These are phyloP conservation scores for Saitozyma sp. DNA, from an alignment of 768 basidiomycete genomes.

Conservation along the genomic window DNA sequence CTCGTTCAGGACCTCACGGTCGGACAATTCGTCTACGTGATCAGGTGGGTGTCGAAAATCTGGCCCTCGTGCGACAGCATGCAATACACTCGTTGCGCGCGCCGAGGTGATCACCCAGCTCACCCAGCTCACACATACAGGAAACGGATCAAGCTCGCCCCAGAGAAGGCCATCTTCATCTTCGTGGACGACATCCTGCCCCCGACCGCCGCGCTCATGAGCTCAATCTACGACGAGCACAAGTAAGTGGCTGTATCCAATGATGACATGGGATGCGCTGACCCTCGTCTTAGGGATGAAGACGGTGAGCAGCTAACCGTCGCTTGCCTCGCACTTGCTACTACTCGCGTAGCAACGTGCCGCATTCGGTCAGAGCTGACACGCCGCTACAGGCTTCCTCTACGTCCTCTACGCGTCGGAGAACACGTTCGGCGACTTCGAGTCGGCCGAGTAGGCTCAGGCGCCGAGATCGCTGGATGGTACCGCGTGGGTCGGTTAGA, in stretches of 20 bases:
- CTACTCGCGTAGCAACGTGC: neutral
- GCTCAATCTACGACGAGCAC: slow-evolving; percentile 98
- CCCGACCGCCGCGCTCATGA: slow-evolving; percentile 97
- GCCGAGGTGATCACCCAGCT: neutral
- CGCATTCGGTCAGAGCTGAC: neutral
- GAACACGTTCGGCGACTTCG: slow-evolving; percentile 77
- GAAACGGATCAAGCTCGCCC: slow-evolving; percentile 98
- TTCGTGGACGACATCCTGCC: slow-evolving; percentile 99
- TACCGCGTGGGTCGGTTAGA: neutral
- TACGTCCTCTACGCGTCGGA: slow-evolving; percentile 98
- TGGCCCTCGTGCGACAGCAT: neutral
- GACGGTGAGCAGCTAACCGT: slow-evolving; percentile 58
- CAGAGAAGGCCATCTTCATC: slow-evolving; percentile 99
- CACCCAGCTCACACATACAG: slow-evolving; percentile 47
- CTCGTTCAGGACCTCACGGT: slow-evolving; percentile 80
- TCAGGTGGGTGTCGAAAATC: slow-evolving; percentile 56
- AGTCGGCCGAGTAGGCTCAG: slow-evolving; percentile 12
- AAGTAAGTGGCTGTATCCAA: slow-evolving; percentile 64
- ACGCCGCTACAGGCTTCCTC: slow-evolving; percentile 64
- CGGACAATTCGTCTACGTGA: slow-evolving; percentile 98
- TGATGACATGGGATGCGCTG: slow-evolving; percentile 3
- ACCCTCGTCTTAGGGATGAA: slow-evolving; percentile 70
- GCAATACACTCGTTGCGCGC: neutral
- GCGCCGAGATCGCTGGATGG: neutral
- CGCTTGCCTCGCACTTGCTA: slow-evolving; percentile 3